Evolutionary conservation across 1,284 basidiomycete species (phyloP).

Genomic region (Cryptococcus deneoformans): DNA sequence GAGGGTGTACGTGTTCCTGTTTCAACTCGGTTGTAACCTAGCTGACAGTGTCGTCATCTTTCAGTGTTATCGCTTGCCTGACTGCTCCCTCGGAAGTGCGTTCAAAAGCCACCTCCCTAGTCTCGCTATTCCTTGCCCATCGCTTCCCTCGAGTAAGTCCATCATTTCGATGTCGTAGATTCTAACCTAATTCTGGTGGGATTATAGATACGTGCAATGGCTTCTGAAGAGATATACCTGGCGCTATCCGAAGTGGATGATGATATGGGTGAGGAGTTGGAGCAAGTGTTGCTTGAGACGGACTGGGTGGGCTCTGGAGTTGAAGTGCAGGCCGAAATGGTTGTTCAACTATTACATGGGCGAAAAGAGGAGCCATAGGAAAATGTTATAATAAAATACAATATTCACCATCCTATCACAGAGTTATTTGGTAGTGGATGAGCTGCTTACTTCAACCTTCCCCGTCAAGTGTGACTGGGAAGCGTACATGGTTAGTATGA

Average conservation of each 20-base stretch:
- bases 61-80: conserved; percentile 57
- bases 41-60: neutral
- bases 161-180: neutral
- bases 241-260: conserved; percentile 68
- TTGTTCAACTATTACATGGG: conserved; percentile 13
- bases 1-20: conserved; percentile 62
- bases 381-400: too few relatives aligned
- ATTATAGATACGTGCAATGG: conserved; percentile 66
- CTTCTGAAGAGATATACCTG: conserved; percentile 77
- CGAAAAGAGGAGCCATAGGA: neutral
- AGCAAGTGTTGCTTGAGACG: conserved; percentile 74
- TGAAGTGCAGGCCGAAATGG: conserved; percentile 8
- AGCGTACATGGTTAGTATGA: too few relatives aligned
- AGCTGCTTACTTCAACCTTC: too few relatives aligned
- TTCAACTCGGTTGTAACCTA: neutral
- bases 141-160: conserved; percentile 54
- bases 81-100: conserved; percentile 39
- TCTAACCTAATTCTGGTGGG: neutral
- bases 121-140: conserved; percentile 67
- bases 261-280: conserved; percentile 65
- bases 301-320: conserved; percentile 58
- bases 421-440: too few relatives aligned
- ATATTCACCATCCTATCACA: too few relatives aligned
- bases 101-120: conserved; percentile 52
- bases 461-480: too few relatives aligned